Conservation (phyloP, 768 basidiomycete species). For the Trametes sanguinea region DNA sequence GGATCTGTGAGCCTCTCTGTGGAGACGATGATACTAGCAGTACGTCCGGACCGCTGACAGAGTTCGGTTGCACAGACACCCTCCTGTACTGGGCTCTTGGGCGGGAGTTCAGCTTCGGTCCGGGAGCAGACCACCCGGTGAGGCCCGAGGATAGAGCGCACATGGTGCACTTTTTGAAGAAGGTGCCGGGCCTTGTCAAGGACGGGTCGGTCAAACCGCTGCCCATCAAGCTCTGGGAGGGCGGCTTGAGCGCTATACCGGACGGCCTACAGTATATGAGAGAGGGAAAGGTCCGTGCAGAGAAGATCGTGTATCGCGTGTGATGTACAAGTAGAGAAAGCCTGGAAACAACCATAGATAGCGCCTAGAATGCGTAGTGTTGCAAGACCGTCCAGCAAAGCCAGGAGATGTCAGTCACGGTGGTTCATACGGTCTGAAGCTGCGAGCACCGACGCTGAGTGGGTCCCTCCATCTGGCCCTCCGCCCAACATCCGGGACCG, state of each 20-base stretch:
- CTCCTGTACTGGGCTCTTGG: slow-evolving; percentile 27
- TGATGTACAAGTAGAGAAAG: background rate
- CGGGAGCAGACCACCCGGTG: slow-evolving; percentile 17
- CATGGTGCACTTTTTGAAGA: slow-evolving; percentile 27
- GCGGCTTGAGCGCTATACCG: slow-evolving; percentile 28
- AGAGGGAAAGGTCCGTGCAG: slow-evolving; percentile 34
- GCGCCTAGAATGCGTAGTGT: too few relatives aligned
- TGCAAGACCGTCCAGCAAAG: too few relatives aligned
- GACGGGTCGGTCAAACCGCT: slow-evolving; percentile 30
- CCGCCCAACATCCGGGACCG: slow-evolving; percentile 14
- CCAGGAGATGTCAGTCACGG: too few relatives aligned
- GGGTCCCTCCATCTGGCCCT: background rate
- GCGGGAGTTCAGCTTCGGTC: slow-evolving; percentile 15
- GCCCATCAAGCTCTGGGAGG: slow-evolving; percentile 28
- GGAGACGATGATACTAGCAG: too few relatives aligned
- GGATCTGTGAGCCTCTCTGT: background rate
- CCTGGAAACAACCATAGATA: background rate
- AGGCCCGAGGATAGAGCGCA: slow-evolving; percentile 26
- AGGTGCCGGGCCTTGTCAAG: slow-evolving; percentile 24
- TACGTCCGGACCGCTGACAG: too few relatives aligned
- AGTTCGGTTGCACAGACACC: slow-evolving; percentile 26
- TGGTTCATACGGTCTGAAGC: background rate
- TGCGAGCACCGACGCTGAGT: background rate
- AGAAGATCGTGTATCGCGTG: slow-evolving; percentile 33
- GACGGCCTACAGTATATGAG: slow-evolving; percentile 33